These are phyloP conservation scores for Pseudogymnoascus sp. DNA, from an alignment of 2,329 filamentous ascomycete species.

Conservation along the genomic window DNA sequence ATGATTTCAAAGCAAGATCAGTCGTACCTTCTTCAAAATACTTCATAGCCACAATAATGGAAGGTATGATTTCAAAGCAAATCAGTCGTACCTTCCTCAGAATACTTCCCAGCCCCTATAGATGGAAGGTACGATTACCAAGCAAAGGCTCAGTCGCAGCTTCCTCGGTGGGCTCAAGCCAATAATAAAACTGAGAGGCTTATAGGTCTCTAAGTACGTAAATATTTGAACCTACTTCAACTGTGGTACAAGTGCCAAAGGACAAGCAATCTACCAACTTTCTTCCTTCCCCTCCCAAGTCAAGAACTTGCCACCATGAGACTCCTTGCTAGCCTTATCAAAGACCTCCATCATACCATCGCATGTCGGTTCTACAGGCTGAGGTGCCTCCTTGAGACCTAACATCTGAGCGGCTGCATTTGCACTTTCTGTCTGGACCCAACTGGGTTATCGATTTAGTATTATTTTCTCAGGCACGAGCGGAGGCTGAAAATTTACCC, in stretches of 20 bases:
- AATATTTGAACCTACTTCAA: neutral
- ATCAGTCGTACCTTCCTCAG: too few relatives aligned
- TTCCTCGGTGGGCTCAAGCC: too few relatives aligned
- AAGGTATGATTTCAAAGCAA: too few relatives aligned
- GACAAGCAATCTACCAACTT: constrained; percentile 6
- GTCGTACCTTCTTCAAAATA: too few relatives aligned
- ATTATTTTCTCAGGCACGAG: neutral
- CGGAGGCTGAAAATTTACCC: constrained; percentile 14
- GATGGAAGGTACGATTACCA: too few relatives aligned
- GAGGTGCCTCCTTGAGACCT: constrained; percentile 18
- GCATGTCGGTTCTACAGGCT: constrained; percentile 19
- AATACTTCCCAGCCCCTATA: too few relatives aligned
- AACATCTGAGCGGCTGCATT: constrained; percentile 19
- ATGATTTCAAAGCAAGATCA: too few relatives aligned
- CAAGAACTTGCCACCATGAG: constrained; percentile 15
- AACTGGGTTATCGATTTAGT: constrained; percentile 16
- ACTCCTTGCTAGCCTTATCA: constrained; percentile 13
- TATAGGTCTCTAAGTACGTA: neutral
- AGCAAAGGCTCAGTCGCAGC: too few relatives aligned
- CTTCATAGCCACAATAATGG: too few relatives aligned
- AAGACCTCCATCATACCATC: constrained; percentile 16
- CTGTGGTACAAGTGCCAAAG: neutral
- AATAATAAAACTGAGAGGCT: neutral
- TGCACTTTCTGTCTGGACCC: constrained; percentile 23
- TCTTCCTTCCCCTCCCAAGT: constrained; percentile 9